Percentiles rank a stretch among this genome's conserved stretches.
Evolutionary conservation across 2,329 filamentous ascomycete genomes (phyloP).

Genomic region (Fusarium mangiferae): DNA sequence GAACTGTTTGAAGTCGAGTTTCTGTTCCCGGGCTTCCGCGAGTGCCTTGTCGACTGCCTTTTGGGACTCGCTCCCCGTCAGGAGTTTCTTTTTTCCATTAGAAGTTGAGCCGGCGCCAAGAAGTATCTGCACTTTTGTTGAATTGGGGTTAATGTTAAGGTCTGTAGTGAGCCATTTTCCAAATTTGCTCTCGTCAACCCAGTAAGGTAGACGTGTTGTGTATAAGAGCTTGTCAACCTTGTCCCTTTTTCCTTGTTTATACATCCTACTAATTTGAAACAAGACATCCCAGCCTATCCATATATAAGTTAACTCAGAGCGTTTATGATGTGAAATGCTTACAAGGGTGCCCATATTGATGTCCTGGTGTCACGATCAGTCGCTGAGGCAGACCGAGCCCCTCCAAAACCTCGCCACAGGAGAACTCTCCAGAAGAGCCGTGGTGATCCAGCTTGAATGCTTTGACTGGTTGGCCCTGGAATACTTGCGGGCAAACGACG

Average conservation of each 20-base stretch:
- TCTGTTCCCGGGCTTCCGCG: too few relatives aligned
- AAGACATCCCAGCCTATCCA: background rate
- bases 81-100: too few relatives aligned
- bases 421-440: background rate
- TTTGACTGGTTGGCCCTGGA: too few relatives aligned
- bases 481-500: background rate
- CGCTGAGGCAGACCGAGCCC: rapidly evolving
- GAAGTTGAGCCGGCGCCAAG: too few relatives aligned
- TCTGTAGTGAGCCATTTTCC: background rate
- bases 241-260: background rate
- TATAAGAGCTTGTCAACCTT: background rate
- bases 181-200: background rate
- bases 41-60: too few relatives aligned
- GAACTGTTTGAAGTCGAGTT: too few relatives aligned
- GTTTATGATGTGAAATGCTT: background rate
- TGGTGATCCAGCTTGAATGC: background rate
- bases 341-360: background rate
- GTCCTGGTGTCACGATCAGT: rapidly evolving
- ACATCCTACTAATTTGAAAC: background rate
- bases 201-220: background rate
- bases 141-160: too few relatives aligned
- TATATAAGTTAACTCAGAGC: too few relatives aligned
- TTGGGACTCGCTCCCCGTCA: too few relatives aligned
- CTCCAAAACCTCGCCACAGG: rapidly evolving
- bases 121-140: too few relatives aligned